Evolutionary conservation across 2,329 filamentous ascomycete genomes (phyloP).

Genomic region (Sclerotinia borealis): DNA sequence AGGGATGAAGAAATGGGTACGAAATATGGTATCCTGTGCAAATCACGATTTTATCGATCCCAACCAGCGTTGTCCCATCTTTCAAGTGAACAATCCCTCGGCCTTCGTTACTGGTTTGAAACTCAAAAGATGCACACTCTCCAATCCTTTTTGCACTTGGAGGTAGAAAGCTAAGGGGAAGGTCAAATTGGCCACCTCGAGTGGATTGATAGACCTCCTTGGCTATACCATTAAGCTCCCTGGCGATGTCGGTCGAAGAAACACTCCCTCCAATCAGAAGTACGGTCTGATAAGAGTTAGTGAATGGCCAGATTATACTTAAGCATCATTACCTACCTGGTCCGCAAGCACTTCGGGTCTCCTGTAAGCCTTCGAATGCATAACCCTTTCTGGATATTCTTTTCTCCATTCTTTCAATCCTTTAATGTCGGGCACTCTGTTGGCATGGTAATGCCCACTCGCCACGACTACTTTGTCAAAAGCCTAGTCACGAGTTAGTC

Average conservation of each 20-base stretch:
- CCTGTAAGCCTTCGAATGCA: constrained; percentile 69
- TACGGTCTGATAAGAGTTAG: constrained; percentile 36
- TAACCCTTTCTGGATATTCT: constrained; percentile 46
- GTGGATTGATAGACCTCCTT: constrained; percentile 27
- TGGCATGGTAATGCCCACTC: constrained; percentile 60
- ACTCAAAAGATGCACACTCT: constrained; percentile 21
- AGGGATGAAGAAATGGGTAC: constrained; percentile 54
- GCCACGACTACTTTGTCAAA: constrained; percentile 64
- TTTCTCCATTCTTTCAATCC: constrained; percentile 54
- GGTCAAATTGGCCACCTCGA: constrained; percentile 22
- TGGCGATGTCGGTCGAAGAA: constrained; percentile 39
- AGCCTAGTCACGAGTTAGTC: constrained; percentile 10
- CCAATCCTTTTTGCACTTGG: constrained; percentile 17
- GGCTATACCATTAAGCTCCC: constrained; percentile 22
- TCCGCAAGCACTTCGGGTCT: constrained; percentile 50
- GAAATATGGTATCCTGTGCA: constrained; percentile 65
- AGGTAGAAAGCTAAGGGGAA: constrained; percentile 22
- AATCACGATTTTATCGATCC: constrained; percentile 57
- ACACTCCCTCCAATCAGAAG: constrained; percentile 51
- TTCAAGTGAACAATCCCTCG: constrained; percentile 46
- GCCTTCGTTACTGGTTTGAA: constrained; percentile 32
- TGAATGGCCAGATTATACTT: background rate
- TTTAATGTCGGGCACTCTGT: constrained; percentile 52
- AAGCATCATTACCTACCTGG: constrained; percentile 33
- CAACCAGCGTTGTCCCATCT: constrained; percentile 45